These are phyloP conservation scores for Pleomassaria siparia DNA, from an alignment of 2,329 filamentous ascomycete genomes.

Conservation along the genomic window DNA sequence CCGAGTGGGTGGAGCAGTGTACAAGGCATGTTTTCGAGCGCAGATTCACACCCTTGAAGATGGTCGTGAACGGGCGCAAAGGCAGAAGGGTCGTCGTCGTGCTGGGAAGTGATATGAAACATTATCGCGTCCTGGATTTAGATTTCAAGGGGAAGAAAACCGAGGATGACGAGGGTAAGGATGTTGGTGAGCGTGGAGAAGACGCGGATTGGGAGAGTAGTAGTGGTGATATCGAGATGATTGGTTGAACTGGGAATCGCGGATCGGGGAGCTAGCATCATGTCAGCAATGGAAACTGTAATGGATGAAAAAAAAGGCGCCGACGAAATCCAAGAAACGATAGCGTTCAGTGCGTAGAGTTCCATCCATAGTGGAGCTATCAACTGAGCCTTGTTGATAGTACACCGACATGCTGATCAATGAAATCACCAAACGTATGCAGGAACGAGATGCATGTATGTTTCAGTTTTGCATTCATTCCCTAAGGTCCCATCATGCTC, in stretches of 20 bases:
- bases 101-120: slow-evolving; percentile 55
- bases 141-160: slow-evolving; percentile 42
- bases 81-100: slow-evolving; percentile 57
- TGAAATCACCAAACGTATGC: slow-evolving; percentile 2
- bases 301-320: too few relatives aligned
- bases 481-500: slow-evolving; percentile 40
- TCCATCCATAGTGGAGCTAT: too few relatives aligned
- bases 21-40: slow-evolving; percentile 53
- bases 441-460: slow-evolving; percentile 36
- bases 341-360: too few relatives aligned
- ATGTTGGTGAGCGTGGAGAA: slow-evolving; percentile 7
- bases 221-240: slow-evolving; percentile 9
- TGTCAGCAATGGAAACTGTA: too few relatives aligned
- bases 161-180: slow-evolving; percentile 8
- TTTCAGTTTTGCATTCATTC: slow-evolving; percentile 43
- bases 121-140: slow-evolving; percentile 60
- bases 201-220: slow-evolving; percentile 10
- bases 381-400: too few relatives aligned
- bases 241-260: slow-evolving; percentile 1
- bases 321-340: too few relatives aligned
- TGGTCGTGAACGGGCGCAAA: slow-evolving; percentile 59
- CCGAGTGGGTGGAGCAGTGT: slow-evolving; percentile 16
- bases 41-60: slow-evolving; percentile 50
- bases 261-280: too few relatives aligned
- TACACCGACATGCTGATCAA: too few relatives aligned